Percentiles rank a stretch among this genome's conserved stretches.
Evolutionary conservation across 2,329 filamentous ascomycete species (phyloP).

Genomic region (Dryadomyces quercivorus): DNA sequence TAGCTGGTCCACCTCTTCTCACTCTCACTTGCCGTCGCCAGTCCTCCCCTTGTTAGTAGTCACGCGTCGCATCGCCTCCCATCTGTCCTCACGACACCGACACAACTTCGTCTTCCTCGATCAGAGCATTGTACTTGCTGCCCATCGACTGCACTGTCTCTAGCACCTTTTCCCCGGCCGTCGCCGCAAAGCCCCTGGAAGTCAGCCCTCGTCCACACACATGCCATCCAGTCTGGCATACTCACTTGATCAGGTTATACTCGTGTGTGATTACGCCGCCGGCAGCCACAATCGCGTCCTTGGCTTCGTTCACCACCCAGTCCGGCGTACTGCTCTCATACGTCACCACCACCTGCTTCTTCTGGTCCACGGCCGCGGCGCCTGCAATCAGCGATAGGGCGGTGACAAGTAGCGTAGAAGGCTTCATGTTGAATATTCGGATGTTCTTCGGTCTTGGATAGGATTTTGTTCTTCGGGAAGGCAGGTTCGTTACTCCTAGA

Average conservation of each 20-base stretch:
- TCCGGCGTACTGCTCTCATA: conserved; percentile 60
- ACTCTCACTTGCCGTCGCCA: not conserved
- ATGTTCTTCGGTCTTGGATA: not conserved
- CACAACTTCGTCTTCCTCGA: conserved; percentile 70
- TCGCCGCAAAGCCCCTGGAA: conserved; percentile 63
- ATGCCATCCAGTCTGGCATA: not conserved
- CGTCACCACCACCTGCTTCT: conserved; percentile 67
- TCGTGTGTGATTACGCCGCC: conserved; percentile 71
- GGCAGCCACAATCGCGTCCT: conserved; percentile 53
- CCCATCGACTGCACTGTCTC: conserved; percentile 54
- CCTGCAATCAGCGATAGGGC: conserved; percentile 46
- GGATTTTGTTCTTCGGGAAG: not conserved
- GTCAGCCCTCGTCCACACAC: conserved; percentile 14
- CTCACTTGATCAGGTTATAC: conserved; percentile 58
- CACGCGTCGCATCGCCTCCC: not conserved
- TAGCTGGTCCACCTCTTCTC: too few species aligned
- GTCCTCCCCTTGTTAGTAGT: not conserved
- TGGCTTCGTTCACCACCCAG: conserved; percentile 57
- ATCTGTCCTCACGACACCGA: conserved; percentile 21
- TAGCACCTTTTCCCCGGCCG: conserved; percentile 57
- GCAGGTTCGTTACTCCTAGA: conserved; percentile 1
- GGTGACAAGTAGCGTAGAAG: conserved; percentile 38
- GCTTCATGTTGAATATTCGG: conserved; percentile 43
- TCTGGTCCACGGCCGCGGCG: conserved; percentile 48
- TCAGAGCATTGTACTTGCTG: conserved; percentile 43